A percentile compares a stretch with the other conserved stretches of the same genome.
Evolutionary conservation across 2,329 filamentous ascomycete species (phyloP).

Genomic region (Cephalotrichum gorgonifer): DNA sequence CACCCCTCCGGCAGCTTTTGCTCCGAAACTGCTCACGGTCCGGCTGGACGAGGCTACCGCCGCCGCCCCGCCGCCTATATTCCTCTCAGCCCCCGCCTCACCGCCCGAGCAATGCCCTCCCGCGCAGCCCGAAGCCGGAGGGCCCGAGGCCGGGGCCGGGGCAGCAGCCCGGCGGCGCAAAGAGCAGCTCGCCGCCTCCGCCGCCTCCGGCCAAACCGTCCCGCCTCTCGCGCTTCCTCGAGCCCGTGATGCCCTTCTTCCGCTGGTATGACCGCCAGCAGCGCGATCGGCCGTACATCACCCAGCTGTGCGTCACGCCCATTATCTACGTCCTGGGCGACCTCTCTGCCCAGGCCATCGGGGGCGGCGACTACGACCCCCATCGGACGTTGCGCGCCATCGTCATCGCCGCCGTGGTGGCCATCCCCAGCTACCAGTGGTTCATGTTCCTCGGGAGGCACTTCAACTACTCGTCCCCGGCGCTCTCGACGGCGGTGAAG

Average conservation of each 20-base stretch:
- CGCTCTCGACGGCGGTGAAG: conserved; percentile 63
- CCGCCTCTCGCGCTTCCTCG: conserved; percentile 23
- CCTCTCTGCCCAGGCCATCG: conserved; percentile 63
- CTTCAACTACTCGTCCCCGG: conserved; percentile 74
- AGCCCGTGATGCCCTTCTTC: conserved; percentile 41
- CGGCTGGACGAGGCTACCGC: no score
- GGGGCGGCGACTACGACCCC: conserved; percentile 54
- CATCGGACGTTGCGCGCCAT: conserved; percentile 60
- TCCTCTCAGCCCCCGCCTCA: no score
- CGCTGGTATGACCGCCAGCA: conserved; percentile 62
- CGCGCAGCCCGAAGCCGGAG: no score
- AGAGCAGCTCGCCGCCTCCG: no score
- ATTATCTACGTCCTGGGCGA: conserved; percentile 74
- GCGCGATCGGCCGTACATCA: conserved; percentile 61
- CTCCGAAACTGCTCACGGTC: no score
- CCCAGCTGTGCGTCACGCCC: conserved; percentile 66
- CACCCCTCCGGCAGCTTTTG: no score
- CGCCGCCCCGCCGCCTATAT: no score
- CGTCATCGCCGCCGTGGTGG: conserved; percentile 56
- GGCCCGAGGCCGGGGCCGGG: no score
- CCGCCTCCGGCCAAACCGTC: no score
- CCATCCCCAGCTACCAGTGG: conserved; percentile 71
- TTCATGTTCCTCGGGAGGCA: conserved; percentile 68
- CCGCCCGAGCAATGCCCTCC: no score
- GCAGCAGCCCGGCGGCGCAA: no score